Base-by-base conservation (phyloP, 257 asterid species). In the Petrea volubilis region DNA sequence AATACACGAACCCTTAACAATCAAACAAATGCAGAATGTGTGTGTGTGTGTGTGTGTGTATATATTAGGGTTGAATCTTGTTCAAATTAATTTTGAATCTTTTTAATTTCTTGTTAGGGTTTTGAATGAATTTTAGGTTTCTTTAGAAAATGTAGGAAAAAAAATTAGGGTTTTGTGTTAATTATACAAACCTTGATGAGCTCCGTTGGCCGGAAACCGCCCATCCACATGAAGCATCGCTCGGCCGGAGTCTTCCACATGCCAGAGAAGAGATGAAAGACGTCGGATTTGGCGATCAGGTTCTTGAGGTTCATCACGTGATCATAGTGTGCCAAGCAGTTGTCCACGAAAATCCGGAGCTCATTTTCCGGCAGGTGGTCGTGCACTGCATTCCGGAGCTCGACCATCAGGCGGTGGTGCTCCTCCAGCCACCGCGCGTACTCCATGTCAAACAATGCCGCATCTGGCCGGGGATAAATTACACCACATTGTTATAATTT, bases 201-300 rank as follows among this genome's bases (percentile, higher is more conserved):
- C 59, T 89, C 88, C 0, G 98, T 89, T 1, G 98, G 97, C 9
- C 97, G 90, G 79, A 91, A 86, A 49, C 88, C 98, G 0, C 98
- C 98, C 11, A 94, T 61, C 98, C 98, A 94, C 81, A 91, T 78
- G 82, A 89, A 91, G 78, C 96, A 91, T 0, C 98, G 83, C 70
- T 94, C 98, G 0, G 95, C 96, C 2, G 98, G 98, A 24, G 97
- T 85, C 72, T 85, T 91, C 96, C 97, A 94, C 74, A 66, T 79
- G 80, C 98, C 98, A 57, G 96, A 87, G 67, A 89, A 61, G 2
- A 91, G 80, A 80, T 94, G 97, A 73, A 93, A 87, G 2, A 89
- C 90, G 12, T 91, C 96, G 27, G 87, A 56, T 58, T 86, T 93
- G 0, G 86, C 87, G 0, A 86, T 72, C 80, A 91, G 81, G 77